phyloP scores from a whole-genome alignment of 352 stramenopile genomes.

The Phytopythium boreale region DNA sequence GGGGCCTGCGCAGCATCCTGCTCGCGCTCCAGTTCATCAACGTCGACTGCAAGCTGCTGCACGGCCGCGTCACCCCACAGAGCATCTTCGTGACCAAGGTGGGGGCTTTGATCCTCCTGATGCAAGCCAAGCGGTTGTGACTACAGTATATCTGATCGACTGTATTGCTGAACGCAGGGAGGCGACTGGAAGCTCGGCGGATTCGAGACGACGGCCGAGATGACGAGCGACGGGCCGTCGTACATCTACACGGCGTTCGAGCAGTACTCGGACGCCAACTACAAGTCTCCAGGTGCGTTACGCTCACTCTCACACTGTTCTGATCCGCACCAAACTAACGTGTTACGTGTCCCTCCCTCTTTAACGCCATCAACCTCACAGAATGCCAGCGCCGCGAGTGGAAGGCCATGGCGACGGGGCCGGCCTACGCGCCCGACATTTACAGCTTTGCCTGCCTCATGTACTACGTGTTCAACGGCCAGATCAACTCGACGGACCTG shows the following conservation, averaged over 20 bases:
- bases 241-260: slow-evolving; percentile 78
- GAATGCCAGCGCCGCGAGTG: slow-evolving; percentile 82
- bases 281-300: slow-evolving; percentile 68
- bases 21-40: slow-evolving; percentile 93
- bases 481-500: slow-evolving; percentile 56
- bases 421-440: slow-evolving; percentile 63
- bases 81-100: slow-evolving; percentile 94
- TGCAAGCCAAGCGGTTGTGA: no score
- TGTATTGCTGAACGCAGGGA: slow-evolving; percentile 24
- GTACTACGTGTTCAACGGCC: slow-evolving; percentile 75
- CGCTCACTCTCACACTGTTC: slow-evolving; percentile 18
- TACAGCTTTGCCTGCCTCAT: slow-evolving; percentile 77
- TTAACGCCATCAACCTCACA: slow-evolving; percentile 22
- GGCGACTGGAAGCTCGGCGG: slow-evolving; percentile 96
- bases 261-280: slow-evolving; percentile 82
- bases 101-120: no score
- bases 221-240: slow-evolving; percentile 78
- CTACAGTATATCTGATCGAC: no score
- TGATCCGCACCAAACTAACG: neutral
- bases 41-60: slow-evolving; percentile 91
- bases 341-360: neutral
- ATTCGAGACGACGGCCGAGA: slow-evolving; percentile 89
- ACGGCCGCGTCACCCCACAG: slow-evolving; percentile 87
- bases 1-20: slow-evolving; percentile 92
- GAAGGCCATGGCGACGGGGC: slow-evolving; percentile 47